Base-by-base conservation (phyloP, 2,329 filamentous ascomycete species). In the Monosporascus ibericus region DNA sequence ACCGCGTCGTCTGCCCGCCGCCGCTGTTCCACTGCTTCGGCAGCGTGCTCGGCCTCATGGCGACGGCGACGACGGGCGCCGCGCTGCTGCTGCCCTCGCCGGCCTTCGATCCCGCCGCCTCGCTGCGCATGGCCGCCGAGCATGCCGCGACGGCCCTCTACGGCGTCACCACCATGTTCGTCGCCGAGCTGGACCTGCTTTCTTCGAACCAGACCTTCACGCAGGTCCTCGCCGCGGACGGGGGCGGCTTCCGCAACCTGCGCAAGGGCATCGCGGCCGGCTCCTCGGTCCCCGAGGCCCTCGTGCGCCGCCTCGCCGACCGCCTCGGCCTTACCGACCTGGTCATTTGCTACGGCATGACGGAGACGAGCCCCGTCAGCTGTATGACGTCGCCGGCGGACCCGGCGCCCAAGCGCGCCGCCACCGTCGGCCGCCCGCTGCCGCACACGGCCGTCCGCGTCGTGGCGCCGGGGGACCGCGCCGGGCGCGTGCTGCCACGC, bases 341-440 rank as follows among this genome's bases (percentile, higher is more conserved):
- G 22, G 92, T 92, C 0, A 96, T 96, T 58, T 96, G 92, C 75
- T 97, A 96, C 69, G 92, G 92, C 55, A 95, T 95, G 91, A 96
- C 92, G 1, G 92, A 96, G 71, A 96, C 92, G 1, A 80, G 78
- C 48, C 87, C 87, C 40, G 87, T 90, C 63, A 77, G 81, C 75
- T 82, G 81, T 58, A 96, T 96, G 91, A 96, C 92, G 0, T 76
- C 82, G 0, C 92, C 89, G 0, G 71, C 80, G 18, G 91, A 96
- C 65, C 84, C 89, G 0, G 74, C 90, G 3, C 79, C 79, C 38
- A 88, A 87, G 69, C 79, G 91, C 40, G 87, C 90, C 49, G 78
- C 82, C 39, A 87, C 82, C 3, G 90, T 97, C 1, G 94, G 94
- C 3, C 76, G 79, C n/a, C 75, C 87, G 1, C 83, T 97, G 71